Conservation (phyloP, 2,329 filamentous ascomycete species). For the Exophiala alcalophila region DNA sequence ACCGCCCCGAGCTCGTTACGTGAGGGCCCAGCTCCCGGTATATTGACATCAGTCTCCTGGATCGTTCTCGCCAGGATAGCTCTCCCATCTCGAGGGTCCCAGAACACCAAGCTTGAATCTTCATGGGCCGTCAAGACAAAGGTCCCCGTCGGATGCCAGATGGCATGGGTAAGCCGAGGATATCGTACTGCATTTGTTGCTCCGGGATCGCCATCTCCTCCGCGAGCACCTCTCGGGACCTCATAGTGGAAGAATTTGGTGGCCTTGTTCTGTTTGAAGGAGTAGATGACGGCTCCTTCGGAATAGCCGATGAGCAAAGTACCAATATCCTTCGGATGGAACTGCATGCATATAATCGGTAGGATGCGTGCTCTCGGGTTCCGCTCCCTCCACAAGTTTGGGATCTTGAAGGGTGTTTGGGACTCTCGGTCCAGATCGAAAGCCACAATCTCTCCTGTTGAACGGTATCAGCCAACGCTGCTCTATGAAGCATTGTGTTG, state of each 20-base stretch:
- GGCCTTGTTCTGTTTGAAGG: slow-evolving; percentile 85
- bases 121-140: slow-evolving; percentile 85
- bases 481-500: not conserved
- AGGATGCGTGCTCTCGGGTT: slow-evolving; percentile 65
- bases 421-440: slow-evolving; percentile 85
- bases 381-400: slow-evolving; percentile 78
- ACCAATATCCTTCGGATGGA: slow-evolving; percentile 90
- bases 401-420: slow-evolving; percentile 73
- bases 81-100: slow-evolving; percentile 86
- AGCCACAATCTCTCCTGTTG: slow-evolving; percentile 72
- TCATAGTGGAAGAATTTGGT: slow-evolving; percentile 79
- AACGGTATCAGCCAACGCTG: slow-evolving; percentile 10
- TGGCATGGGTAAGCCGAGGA: slow-evolving; percentile 74
- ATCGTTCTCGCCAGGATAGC: slow-evolving; percentile 80
- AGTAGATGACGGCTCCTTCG: slow-evolving; percentile 83
- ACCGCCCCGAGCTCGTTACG: slow-evolving; percentile 45
- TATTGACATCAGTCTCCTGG: slow-evolving; percentile 69
- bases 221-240: slow-evolving; percentile 75
- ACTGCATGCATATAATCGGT: slow-evolving; percentile 70
- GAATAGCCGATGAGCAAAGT: slow-evolving; percentile 88
- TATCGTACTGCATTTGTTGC: slow-evolving; percentile 56
- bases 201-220: slow-evolving; percentile 66
- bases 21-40: slow-evolving; percentile 52
- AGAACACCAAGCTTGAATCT: slow-evolving; percentile 87
- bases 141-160: slow-evolving; percentile 94